Evolutionary conservation across 2,329 filamentous ascomycete species (phyloP), one percentile per base, ranked within the genome.

Genomic region (Diaporthe vaccinii): DNA sequence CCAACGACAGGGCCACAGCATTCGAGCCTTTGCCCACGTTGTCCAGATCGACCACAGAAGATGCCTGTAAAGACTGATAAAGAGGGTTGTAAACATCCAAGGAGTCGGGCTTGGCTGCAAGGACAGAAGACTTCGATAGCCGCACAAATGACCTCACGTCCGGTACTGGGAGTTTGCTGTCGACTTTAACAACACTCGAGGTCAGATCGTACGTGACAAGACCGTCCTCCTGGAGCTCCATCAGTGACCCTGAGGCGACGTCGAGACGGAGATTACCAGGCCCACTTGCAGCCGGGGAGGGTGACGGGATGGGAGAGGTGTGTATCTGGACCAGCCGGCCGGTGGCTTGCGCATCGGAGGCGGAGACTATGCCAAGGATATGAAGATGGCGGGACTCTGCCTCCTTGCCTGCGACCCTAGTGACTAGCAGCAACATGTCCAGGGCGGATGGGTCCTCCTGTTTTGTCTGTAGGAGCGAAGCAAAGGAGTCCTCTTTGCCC

Each of bases 71-170:
- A 10, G 90, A 91, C 41, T 86, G 89, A 81, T 92, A 95, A 75
- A 92, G 90, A 46, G 93, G 90, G 82, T 95, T 95, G 81, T 93
- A 93, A 20, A 94, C 86, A 57, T 86, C 87, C 55, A 93, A 88
- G 0, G 87, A 86, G 14, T 87, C 84, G 0, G 87, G 79, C 0
- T 91, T 91, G n/a, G 90, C 86, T 1, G 91, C 88, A 59, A 96
- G 86, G 1, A 94, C 82, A 6, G 93, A 91, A 10, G 93, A 91
- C 74, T 89, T 90, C 10, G 93, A 94, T 0, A 95, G 84, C 9
- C 92, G 89, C 9, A 93, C 81, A 79, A 95, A 94, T 2, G 92
- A 93, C 28, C 86, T 86, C 3, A 91, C 86, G 1, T 85, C 87
- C 7, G 87, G 83, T 55, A 89, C 84, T 8, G 86, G 83, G 36